These are phyloP conservation scores for Fusarium xylarioides DNA, from an alignment of 2,329 filamentous ascomycete genomes.

Conservation along the genomic window DNA sequence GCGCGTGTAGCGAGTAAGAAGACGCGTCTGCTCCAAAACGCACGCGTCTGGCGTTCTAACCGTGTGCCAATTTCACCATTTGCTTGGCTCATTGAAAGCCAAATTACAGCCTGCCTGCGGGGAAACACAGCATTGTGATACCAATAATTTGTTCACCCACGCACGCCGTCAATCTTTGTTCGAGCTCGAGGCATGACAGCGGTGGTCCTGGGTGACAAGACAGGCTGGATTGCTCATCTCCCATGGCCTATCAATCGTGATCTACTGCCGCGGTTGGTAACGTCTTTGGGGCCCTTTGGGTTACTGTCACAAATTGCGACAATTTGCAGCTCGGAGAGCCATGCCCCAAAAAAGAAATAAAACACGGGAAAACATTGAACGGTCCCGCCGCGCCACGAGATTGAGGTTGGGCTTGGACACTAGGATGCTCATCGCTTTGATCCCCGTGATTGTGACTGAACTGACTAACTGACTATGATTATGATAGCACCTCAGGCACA, in stretches of 20 bases:
- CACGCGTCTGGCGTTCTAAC: conserved; percentile 17
- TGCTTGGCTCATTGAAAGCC: conserved; percentile 19
- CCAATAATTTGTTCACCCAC: conserved; percentile 14
- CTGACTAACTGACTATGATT: background rate
- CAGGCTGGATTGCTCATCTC: conserved; percentile 31
- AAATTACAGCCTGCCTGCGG: conserved; percentile 1
- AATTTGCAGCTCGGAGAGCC: conserved; percentile 28
- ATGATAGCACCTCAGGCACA: conserved; percentile 2
- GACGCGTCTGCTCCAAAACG: conserved; percentile 19
- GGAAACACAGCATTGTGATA: conserved; percentile 11
- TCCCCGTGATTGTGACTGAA: conserved; percentile 9
- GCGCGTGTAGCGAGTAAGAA: conserved; percentile 14
- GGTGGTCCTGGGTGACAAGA: conserved; percentile 24
- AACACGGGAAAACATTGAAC: conserved; percentile 24
- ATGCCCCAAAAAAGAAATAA: conserved; percentile 24
- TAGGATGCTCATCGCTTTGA: conserved; percentile 20
- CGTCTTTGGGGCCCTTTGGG: background rate
- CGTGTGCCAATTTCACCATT: conserved; percentile 10
- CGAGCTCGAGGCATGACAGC: conserved; percentile 12
- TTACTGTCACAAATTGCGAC: conserved; percentile 25
- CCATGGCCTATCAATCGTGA: conserved; percentile 23
- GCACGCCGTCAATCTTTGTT: conserved; percentile 8
- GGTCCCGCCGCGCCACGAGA: conserved; percentile 22
- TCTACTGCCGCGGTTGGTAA: conserved; percentile 7
- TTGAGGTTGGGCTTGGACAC: conserved; percentile 24